These are phyloP conservation scores for Lodderomyces pseudojiufengensis DNA, from an alignment of 1,139 yeast genomes.

Conservation along the genomic window DNA sequence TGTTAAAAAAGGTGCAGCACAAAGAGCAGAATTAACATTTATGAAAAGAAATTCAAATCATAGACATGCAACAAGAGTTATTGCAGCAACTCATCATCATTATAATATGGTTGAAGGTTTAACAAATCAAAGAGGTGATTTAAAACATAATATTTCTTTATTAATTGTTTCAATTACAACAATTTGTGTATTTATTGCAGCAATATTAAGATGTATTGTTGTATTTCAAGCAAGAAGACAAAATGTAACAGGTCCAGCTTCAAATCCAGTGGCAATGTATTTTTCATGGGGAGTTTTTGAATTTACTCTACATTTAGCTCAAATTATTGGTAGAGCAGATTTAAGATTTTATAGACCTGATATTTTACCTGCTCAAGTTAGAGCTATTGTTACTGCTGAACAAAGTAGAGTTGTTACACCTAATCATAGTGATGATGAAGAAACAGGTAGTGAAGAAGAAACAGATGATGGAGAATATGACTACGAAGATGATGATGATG, in stretches of 20 bases:
- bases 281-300: constrained; percentile 61
- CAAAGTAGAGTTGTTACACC: constrained; percentile 28
- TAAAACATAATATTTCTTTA: constrained; percentile 48
- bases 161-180: constrained; percentile 52
- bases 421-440: constrained; percentile 6
- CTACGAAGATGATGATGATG: constrained; percentile 6
- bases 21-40: constrained; percentile 47
- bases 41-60: constrained; percentile 45
- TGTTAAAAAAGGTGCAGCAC: constrained; percentile 45
- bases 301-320: constrained; percentile 48
- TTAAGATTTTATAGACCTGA: constrained; percentile 78
- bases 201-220: constrained; percentile 55
- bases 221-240: constrained; percentile 39
- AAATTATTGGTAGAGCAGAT: constrained; percentile 62
- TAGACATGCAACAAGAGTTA: constrained; percentile 47
- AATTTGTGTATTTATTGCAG: constrained; percentile 49
- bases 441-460: constrained; percentile 5
- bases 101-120: constrained; percentile 41
- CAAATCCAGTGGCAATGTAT: constrained; percentile 55
- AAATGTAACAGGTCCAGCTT: constrained; percentile 18
- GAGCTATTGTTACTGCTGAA: constrained; percentile 42
- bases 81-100: constrained; percentile 44
- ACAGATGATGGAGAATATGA: constrained; percentile 6
- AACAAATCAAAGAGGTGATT: constrained; percentile 39
- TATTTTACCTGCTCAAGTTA: constrained; percentile 36